Evolutionary conservation across 225 moss, liverwort and hornwort genomes (phyloP).

Genomic region (Physcomitrellopsis africana): DNA sequence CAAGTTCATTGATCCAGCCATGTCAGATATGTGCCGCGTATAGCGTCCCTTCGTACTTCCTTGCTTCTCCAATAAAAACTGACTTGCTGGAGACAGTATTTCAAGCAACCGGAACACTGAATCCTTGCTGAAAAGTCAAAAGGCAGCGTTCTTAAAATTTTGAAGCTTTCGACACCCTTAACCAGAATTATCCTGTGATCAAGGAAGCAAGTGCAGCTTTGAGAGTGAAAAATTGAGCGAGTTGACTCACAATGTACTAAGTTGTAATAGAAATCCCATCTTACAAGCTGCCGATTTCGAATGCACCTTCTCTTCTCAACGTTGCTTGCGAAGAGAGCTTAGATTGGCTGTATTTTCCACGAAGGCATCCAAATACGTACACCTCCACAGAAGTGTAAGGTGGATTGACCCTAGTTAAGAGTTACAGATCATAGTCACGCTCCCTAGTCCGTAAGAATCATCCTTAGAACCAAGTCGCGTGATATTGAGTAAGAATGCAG

Average conservation of each 20-base stretch:
- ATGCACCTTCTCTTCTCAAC: constrained; percentile 23
- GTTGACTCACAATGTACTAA: constrained; percentile 9
- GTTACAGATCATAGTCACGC: background rate
- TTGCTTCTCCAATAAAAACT: constrained; percentile 4
- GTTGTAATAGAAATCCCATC: background rate
- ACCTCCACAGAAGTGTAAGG: constrained; percentile 13
- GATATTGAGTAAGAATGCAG: constrained; percentile 5
- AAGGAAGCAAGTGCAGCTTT: background rate
- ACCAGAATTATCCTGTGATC: background rate
- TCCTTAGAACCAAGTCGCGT: constrained; percentile 1
- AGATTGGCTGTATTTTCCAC: constrained; percentile 2
- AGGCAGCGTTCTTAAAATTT: background rate
- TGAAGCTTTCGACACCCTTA: background rate
- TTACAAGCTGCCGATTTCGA: constrained; percentile 7
- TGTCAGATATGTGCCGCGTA: constrained; percentile 23
- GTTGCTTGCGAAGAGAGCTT: background rate
- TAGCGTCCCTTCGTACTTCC: background rate
- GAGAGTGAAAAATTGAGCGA: constrained; percentile 17
- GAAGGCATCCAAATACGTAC: background rate
- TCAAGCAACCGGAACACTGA: constrained; percentile 26
- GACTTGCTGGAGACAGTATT: background rate
- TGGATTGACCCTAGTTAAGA: background rate
- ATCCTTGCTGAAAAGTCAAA: constrained; percentile 20
- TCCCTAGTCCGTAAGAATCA: constrained; percentile 7
- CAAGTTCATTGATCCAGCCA: constrained; percentile 40